Evolutionary conservation across 345 rosid genomes (phyloP).

Genomic region (Eucalyptus tenuipes): DNA sequence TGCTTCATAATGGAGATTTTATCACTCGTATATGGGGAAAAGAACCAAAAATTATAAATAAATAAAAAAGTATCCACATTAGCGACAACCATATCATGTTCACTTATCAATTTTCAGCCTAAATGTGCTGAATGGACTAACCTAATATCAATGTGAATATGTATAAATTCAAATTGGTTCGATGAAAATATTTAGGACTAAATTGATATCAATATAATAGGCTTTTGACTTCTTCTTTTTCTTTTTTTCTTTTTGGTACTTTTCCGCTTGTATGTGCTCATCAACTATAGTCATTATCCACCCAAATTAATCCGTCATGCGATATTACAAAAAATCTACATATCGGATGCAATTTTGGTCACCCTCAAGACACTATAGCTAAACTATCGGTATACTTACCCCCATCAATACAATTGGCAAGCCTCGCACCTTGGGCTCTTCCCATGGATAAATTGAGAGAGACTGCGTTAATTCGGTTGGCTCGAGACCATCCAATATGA

Average conservation of each 20-base stretch:
- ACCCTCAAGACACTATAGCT: neutral
- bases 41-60: neutral
- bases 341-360: neutral
- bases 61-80: no score
- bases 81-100: neutral
- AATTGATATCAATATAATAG: no score
- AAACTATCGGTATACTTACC: neutral
- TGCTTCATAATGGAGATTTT: neutral
- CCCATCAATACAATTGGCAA: neutral
- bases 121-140: no score
- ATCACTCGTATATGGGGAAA: neutral
- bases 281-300: neutral
- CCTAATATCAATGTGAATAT: no score
- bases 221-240: no score
- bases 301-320: neutral
- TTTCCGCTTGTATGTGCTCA: neutral
- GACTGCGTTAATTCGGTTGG: neutral
- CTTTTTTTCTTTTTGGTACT: accelerated
- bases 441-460: neutral
- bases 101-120: neutral
- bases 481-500: neutral
- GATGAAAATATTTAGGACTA: no score
- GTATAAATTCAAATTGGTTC: no score
- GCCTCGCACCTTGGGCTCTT: neutral
- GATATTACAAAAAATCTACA: neutral